Evolutionary conservation across 2,329 filamentous ascomycete species (phyloP).

Genomic region (Penicillium sp.): DNA sequence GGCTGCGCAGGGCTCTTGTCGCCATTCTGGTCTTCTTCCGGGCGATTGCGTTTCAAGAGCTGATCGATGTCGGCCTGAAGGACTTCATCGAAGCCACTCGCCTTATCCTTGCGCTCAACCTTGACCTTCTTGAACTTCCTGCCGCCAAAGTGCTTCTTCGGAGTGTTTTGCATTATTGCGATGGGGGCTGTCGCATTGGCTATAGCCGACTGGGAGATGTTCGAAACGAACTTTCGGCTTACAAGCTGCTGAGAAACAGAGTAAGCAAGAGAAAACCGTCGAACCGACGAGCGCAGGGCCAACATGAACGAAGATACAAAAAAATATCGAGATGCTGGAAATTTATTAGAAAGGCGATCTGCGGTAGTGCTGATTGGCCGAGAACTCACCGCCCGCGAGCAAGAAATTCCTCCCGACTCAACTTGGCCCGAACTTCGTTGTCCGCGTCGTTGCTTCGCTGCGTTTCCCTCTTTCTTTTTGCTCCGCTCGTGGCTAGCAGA

Average conservation of each 20-base stretch:
- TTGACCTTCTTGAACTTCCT: slow-evolving; percentile 46
- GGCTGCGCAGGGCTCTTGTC: slow-evolving; percentile 17
- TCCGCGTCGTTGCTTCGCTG: slow-evolving; percentile 4
- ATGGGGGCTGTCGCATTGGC: slow-evolving; percentile 21
- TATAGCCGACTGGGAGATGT: slow-evolving; percentile 1
- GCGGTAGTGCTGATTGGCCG: slow-evolving; percentile 17
- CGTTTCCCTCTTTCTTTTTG: slow-evolving; percentile 8
- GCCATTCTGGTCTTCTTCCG: slow-evolving; percentile 24
- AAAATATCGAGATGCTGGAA: slow-evolving; percentile 17
- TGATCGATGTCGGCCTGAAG: slow-evolving; percentile 57
- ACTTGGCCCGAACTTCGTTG: slow-evolving; percentile 9
- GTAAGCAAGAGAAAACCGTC: slow-evolving; percentile 9
- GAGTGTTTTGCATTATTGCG: slow-evolving; percentile 26
- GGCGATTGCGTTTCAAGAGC: slow-evolving; percentile 33
- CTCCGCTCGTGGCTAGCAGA: slow-evolving; percentile 20
- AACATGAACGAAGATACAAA: slow-evolving; percentile 18
- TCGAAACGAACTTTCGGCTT: slow-evolving; percentile 7
- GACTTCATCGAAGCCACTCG: slow-evolving; percentile 62
- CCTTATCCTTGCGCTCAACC: slow-evolving; percentile 56
- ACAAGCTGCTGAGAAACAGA: neutral
- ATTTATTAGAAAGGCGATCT: slow-evolving; percentile 25
- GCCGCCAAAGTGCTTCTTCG: slow-evolving; percentile 23
- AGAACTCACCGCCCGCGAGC: slow-evolving; percentile 23
- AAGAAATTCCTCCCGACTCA: slow-evolving; percentile 25
- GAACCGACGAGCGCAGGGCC: slow-evolving; percentile 9